Conservation (phyloP, 2,329 filamentous ascomycete genomes). For the Scytalidium lignicola region DNA sequence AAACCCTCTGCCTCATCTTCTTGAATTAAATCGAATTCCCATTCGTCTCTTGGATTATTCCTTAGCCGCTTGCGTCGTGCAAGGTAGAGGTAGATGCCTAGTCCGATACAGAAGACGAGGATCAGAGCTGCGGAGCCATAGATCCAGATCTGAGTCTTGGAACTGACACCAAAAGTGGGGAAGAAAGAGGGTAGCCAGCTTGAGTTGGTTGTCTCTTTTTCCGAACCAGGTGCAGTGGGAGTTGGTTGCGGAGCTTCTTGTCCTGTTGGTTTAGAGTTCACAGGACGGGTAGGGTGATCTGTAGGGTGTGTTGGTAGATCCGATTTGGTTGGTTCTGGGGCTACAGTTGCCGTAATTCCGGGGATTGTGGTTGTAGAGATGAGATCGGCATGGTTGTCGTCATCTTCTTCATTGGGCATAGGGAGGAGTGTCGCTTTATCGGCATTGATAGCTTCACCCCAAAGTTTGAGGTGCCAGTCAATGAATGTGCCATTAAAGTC, state of each 20-base stretch:
- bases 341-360: constrained; percentile 36
- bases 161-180: constrained; percentile 84
- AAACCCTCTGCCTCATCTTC: constrained; percentile 66
- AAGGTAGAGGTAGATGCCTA: constrained; percentile 77
- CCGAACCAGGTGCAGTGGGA: constrained; percentile 22
- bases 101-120: constrained; percentile 70
- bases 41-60: constrained; percentile 72
- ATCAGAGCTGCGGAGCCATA: constrained; percentile 84
- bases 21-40: constrained; percentile 91
- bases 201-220: constrained; percentile 22
- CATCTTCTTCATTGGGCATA: constrained; percentile 76
- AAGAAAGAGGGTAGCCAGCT: constrained; percentile 76
- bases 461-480: constrained; percentile 92
- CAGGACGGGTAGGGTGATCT: constrained; percentile 61
- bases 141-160: constrained; percentile 88
- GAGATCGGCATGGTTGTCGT: constrained; percentile 69
- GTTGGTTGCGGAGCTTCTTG: constrained; percentile 17
- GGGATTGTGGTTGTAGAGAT: constrained; percentile 57
- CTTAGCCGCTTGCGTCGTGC: constrained; percentile 71
- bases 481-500: constrained; percentile 70
- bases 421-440: constrained; percentile 69
- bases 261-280: constrained; percentile 33
- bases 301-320: constrained; percentile 42
- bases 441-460: constrained; percentile 81
- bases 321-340: constrained; percentile 38